phyloP scores from a whole-genome alignment of 1,284 basidiomycete species.

The Trametes polyzona region DNA sequence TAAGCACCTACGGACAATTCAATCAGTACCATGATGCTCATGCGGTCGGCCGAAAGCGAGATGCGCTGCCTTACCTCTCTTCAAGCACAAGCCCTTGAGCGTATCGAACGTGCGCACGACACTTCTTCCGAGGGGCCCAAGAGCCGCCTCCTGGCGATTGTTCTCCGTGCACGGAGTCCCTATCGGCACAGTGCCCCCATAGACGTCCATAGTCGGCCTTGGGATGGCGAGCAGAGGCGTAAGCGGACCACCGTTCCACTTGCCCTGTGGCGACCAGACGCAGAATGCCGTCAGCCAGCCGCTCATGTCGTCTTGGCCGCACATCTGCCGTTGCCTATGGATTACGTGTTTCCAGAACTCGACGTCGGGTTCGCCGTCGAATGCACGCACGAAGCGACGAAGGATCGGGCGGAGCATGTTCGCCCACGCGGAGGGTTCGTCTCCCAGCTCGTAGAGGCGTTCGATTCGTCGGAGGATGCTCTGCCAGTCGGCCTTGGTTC shows the following conservation, averaged over 20 bases:
- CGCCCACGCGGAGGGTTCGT: slow-evolving; percentile 39
- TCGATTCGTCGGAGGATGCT: slow-evolving; percentile 37
- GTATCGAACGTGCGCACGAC: no score
- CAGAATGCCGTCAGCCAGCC: slow-evolving; percentile 47
- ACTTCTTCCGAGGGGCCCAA: no score
- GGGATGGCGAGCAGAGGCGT: background rate
- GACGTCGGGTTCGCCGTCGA: slow-evolving; percentile 36
- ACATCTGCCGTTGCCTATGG: slow-evolving; percentile 17
- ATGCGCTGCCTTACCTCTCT: no score
- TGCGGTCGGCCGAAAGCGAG: no score
- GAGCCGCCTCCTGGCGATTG: no score
- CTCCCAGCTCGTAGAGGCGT: slow-evolving; percentile 41
- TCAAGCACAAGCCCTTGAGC: no score
- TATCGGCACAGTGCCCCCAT: no score
- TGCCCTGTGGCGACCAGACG: slow-evolving; percentile 38
- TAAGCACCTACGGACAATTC: background rate
- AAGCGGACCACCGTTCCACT: slow-evolving; percentile 29
- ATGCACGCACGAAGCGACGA: slow-evolving; percentile 39
- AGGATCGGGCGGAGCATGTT: slow-evolving; percentile 42
- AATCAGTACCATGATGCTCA: background rate
- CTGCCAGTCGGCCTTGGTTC: slow-evolving; percentile 42
- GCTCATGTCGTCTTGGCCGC: slow-evolving; percentile 31
- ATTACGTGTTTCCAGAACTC: slow-evolving; percentile 43
- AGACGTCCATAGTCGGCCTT: no score
- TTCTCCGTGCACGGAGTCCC: no score